Evolutionary conservation across 2,329 filamentous ascomycete species (phyloP).

Genomic region (Botrytis elliptica): DNA sequence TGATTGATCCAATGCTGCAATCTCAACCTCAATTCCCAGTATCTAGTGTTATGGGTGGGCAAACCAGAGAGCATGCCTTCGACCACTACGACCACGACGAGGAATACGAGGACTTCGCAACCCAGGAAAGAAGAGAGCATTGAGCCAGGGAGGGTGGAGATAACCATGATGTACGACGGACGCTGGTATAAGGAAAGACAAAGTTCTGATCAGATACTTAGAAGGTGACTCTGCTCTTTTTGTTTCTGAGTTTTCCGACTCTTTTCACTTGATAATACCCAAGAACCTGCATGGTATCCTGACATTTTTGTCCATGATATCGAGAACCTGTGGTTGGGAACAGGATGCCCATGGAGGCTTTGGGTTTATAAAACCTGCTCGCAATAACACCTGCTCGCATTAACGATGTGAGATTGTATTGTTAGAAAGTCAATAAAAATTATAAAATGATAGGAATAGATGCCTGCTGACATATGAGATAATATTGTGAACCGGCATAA

Average conservation of each 20-base stretch:
- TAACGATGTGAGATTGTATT: background rate
- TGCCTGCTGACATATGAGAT: background rate
- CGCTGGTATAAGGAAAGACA: rapidly evolving
- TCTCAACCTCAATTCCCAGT: background rate
- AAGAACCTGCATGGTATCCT: no score
- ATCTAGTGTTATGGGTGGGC: background rate
- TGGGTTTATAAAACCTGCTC: no score
- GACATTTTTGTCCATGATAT: background rate
- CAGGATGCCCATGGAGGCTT: background rate
- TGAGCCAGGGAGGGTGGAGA: background rate
- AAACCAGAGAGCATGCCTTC: no score
- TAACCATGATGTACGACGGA: background rate
- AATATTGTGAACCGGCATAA: background rate
- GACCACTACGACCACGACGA: background rate
- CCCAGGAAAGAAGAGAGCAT: background rate
- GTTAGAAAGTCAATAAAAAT: background rate
- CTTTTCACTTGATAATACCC: no score
- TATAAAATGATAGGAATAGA: background rate
- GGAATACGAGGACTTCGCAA: no score
- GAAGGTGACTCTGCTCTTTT: background rate
- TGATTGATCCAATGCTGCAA: background rate
- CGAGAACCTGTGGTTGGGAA: background rate
- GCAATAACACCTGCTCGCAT: no score
- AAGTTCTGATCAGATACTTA: no score
- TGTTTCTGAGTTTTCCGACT: background rate